These are phyloP conservation scores for Aspergillus candidus DNA, from an alignment of 2,329 filamentous ascomycete species.

Conservation along the genomic window DNA sequence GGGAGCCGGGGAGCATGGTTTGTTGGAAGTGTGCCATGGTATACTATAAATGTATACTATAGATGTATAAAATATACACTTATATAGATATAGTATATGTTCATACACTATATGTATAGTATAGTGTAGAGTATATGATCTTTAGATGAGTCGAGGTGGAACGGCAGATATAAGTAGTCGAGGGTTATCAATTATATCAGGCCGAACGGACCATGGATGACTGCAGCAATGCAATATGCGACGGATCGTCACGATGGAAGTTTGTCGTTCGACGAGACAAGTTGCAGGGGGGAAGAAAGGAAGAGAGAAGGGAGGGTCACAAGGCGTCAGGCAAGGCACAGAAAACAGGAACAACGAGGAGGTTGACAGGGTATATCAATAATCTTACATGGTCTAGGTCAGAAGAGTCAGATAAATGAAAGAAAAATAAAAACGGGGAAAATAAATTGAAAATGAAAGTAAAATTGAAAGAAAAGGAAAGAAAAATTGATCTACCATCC, in stretches of 20 bases:
- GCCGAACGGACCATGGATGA: constrained; percentile 15
- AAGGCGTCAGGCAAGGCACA: constrained; percentile 19
- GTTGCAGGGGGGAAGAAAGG: constrained; percentile 1
- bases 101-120: no score
- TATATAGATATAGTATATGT: no score
- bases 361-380: no score
- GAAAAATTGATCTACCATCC: constrained; percentile 26
- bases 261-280: constrained; percentile 7
- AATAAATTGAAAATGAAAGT: constrained; percentile 6
- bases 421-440: constrained; percentile 11
- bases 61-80: no score
- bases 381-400: neutral
- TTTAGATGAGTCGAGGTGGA: constrained; percentile 1
- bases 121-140: neutral
- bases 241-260: constrained; percentile 14
- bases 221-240: constrained; percentile 16
- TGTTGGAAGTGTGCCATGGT: constrained; percentile 29
- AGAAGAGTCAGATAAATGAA: neutral
- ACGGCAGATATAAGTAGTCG: neutral
- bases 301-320: constrained; percentile 20
- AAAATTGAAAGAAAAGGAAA: neutral
- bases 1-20: constrained; percentile 21
- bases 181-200: constrained; percentile 13
- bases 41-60: constrained; percentile 2
- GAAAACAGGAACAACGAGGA: neutral